Evolutionary conservation across 768 basidiomycete species (phyloP).

Genomic region (Harrya chromipes): DNA sequence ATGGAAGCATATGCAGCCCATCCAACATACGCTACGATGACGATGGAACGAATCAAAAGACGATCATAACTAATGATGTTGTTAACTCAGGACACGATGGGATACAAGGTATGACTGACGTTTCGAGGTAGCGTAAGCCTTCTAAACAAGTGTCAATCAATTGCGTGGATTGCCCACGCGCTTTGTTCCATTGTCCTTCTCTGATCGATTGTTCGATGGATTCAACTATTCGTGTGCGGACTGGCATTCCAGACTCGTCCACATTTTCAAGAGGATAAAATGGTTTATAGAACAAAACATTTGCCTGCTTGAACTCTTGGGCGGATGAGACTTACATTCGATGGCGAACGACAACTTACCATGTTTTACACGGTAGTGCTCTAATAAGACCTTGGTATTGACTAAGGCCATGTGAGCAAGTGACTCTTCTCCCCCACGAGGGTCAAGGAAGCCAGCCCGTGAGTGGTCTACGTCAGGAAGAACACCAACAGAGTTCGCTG

Average conservation of each 20-base stretch:
- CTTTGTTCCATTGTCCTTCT: slow-evolving; percentile 43
- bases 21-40: slow-evolving; percentile 68
- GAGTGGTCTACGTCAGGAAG: slow-evolving; percentile 70
- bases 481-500: slow-evolving; percentile 80
- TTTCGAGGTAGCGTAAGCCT: slow-evolving; percentile 78
- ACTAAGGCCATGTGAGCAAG: slow-evolving; percentile 55
- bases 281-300: slow-evolving; percentile 61
- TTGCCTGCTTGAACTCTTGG: slow-evolving; percentile 58
- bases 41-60: slow-evolving; percentile 63
- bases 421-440: slow-evolving; percentile 43
- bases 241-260: slow-evolving; percentile 24
- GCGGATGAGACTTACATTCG: slow-evolving; percentile 1
- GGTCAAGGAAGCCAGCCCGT: slow-evolving; percentile 54
- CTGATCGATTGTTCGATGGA: slow-evolving; percentile 47
- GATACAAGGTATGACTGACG: slow-evolving; percentile 29
- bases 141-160: slow-evolving; percentile 53
- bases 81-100: slow-evolving; percentile 5
- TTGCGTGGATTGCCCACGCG: slow-evolving; percentile 45
- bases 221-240: slow-evolving; percentile 35
- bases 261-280: slow-evolving; percentile 47
- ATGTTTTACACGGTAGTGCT: slow-evolving; percentile 76
- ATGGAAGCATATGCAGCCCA: slow-evolving; percentile 71
- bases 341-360: slow-evolving; percentile 39
- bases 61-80: slow-evolving; percentile 58
- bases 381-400: slow-evolving; percentile 69